phyloP scores from a whole-genome alignment of 768 basidiomycete species.

The Lentinula raphanica region DNA sequence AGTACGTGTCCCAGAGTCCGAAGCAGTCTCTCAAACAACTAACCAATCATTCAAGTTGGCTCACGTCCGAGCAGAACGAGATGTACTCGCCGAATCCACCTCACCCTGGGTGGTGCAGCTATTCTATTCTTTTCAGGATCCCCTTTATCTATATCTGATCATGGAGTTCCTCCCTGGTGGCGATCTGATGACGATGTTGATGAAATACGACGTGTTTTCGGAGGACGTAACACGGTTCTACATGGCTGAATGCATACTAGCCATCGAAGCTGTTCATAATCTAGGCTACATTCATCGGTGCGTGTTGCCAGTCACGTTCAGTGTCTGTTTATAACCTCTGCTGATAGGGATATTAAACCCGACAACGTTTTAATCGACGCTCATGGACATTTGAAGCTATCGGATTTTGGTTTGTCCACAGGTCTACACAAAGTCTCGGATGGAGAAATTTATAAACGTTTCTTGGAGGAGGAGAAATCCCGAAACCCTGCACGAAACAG shows the following conservation, averaged over 20 bases:
- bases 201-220: conserved; percentile 99
- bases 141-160: conserved; percentile 92
- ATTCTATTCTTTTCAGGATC: conserved; percentile 98
- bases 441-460: conserved; percentile 87
- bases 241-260: conserved; percentile 97
- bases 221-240: conserved; percentile 99
- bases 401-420: conserved; percentile 96
- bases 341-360: conserved; percentile 92
- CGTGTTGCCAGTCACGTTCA: conserved; percentile 18
- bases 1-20: conserved; percentile 42
- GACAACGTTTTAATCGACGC: conserved; percentile 99
- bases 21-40: conserved; percentile 7
- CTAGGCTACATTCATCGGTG: conserved; percentile 99
- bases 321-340: neutral
- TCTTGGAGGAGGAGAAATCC: conserved; percentile 74
- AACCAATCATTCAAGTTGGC: conserved; percentile 58
- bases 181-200: conserved; percentile 99
- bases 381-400: conserved; percentile 93
- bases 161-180: conserved; percentile 87
- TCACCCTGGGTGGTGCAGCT: conserved; percentile 97
- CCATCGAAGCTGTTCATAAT: conserved; percentile 96
- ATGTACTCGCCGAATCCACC: conserved; percentile 93
- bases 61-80: conserved; percentile 94
- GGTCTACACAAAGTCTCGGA: conserved; percentile 97
- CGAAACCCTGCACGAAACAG: conserved; percentile 76